These are phyloP conservation scores for Chrysosphaeria jannelii DNA, from an alignment of 2,329 filamentous ascomycete species.

Conservation along the genomic window DNA sequence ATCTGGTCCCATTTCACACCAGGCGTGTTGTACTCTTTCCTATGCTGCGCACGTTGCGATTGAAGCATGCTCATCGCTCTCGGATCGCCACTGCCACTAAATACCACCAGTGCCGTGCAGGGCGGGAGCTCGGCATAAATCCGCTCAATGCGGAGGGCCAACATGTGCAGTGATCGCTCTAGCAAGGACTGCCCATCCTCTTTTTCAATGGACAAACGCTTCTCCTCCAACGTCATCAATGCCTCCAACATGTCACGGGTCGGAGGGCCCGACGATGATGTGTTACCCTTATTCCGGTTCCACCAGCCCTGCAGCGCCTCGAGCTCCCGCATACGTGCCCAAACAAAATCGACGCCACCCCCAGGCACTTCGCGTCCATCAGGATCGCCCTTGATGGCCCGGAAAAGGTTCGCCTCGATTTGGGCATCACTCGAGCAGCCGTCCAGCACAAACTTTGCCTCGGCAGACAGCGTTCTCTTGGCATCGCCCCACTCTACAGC, in stretches of 20 bases:
- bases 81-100: conserved; percentile 37
- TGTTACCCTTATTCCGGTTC: conserved; percentile 20
- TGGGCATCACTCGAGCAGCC: conserved; percentile 27
- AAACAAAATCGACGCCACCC: conserved; percentile 34
- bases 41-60: conserved; percentile 27
- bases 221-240: conserved; percentile 3
- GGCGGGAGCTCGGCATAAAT: conserved; percentile 28
- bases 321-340: conserved; percentile 32
- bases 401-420: conserved; percentile 20
- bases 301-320: conserved; percentile 37
- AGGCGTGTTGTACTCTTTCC: conserved; percentile 30
- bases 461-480: conserved; percentile 22
- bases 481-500: conserved; percentile 80
- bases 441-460: conserved; percentile 21
- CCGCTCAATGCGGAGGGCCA: conserved; percentile 18
- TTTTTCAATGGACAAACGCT: too few species aligned
- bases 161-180: conserved; percentile 14
- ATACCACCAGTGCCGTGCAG: conserved; percentile 33
- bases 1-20: conserved; percentile 36
- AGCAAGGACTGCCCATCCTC: conserved; percentile 7
- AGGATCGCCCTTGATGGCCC: conserved; percentile 26
- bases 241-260: conserved; percentile 5
- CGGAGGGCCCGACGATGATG: conserved; percentile 9
- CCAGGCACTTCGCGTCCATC: conserved; percentile 24
- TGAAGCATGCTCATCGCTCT: conserved; percentile 32